These are phyloP conservation scores for Suillus paluster DNA, from an alignment of 768 basidiomycete species.

Conservation along the genomic window DNA sequence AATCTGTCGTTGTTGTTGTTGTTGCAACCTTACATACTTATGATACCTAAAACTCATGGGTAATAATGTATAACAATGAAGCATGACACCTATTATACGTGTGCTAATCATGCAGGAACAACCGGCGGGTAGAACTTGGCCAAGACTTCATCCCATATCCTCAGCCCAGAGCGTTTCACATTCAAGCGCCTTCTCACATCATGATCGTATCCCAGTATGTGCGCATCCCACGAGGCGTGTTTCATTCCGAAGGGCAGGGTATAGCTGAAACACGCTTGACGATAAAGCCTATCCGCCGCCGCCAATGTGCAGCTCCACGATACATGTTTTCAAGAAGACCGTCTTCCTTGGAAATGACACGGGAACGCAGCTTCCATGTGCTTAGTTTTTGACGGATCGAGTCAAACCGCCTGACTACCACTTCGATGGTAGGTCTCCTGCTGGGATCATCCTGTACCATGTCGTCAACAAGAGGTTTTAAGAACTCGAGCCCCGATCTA, in stretches of 20 bases:
- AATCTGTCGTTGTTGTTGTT: too few relatives aligned
- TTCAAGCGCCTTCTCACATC: not conserved
- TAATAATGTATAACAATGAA: not conserved
- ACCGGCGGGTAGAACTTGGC: not conserved
- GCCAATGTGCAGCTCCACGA: constrained; percentile 25
- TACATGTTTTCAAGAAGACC: not conserved
- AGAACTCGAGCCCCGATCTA: constrained; percentile 29
- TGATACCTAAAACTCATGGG: not conserved
- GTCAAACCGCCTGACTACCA: constrained; percentile 36
- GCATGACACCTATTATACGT: not conserved
- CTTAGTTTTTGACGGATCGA: constrained; percentile 23
- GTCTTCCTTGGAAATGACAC: constrained; percentile 17
- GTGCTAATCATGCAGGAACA: not conserved
- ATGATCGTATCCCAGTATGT: not conserved
- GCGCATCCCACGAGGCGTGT: not conserved
- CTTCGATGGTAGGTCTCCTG: constrained; percentile 43
- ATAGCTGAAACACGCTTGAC: constrained; percentile 20
- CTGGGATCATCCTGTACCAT: constrained; percentile 44
- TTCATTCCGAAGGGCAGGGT: constrained; percentile 16
- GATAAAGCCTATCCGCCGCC: constrained; percentile 24
- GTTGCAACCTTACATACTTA: not conserved
- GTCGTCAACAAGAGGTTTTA: constrained; percentile 35
- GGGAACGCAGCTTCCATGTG: constrained; percentile 33
- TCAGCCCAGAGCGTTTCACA: too few relatives aligned
- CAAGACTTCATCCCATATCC: not conserved